Conservation (phyloP, 441 rosid genomes). For the Dalechampia spathulata region DNA sequence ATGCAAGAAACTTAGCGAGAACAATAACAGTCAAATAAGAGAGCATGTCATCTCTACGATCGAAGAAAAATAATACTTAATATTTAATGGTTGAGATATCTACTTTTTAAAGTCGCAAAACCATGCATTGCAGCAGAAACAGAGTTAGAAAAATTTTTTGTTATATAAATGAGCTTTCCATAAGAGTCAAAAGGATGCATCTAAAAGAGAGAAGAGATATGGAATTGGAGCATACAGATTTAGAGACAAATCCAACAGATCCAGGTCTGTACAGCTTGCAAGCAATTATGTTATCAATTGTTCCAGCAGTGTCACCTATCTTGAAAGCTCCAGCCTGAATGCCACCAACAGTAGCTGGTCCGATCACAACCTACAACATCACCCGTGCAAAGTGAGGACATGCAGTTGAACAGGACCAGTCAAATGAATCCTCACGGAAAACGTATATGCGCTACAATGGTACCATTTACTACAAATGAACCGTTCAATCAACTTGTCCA, state of each 20-base stretch:
- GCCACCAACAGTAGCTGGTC: conserved; percentile 99
- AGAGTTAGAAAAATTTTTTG: not conserved
- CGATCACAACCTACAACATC: conserved; percentile 73
- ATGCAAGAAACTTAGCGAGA: not conserved
- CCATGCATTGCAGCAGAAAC: not conserved
- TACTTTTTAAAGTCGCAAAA: too few species aligned
- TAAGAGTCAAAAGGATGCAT: not conserved
- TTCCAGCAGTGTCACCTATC: conserved; percentile 98
- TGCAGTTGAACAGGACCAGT: not conserved
- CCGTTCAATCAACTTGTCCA: not conserved
- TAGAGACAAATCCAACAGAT: conserved; percentile 94
- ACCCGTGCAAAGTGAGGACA: conserved; percentile 13
- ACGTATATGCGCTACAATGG: conserved; percentile 6
- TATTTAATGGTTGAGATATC: too few species aligned
- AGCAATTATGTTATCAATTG: conserved; percentile 81
- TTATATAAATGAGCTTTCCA: not conserved
- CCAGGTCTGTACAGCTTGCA: conserved; percentile 97
- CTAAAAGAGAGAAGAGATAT: not conserved
- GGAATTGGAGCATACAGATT: conserved; percentile 60
- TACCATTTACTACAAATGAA: not conserved
- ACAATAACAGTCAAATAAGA: not conserved
- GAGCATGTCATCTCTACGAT: too few species aligned
- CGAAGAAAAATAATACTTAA: too few species aligned
- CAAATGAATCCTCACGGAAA: not conserved
- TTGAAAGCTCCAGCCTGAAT: conserved; percentile 97